These are phyloP conservation scores for Metarhizium robertsii DNA, from an alignment of 2,329 filamentous ascomycete genomes.

Conservation along the genomic window DNA sequence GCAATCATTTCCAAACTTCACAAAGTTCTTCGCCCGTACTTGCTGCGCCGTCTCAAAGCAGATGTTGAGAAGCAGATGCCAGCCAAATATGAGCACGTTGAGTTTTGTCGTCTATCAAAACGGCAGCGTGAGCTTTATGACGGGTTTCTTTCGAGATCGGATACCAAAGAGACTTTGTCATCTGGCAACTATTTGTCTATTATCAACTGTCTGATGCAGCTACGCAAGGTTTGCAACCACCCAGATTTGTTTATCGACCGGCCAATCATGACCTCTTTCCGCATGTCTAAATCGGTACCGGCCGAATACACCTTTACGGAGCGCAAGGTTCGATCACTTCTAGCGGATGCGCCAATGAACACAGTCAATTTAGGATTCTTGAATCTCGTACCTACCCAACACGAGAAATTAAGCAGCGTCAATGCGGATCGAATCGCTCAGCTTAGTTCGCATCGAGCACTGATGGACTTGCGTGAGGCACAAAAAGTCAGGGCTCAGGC, in stretches of 20 bases:
- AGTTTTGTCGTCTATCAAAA: conserved; percentile 91
- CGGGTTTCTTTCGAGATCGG: conserved; percentile 83
- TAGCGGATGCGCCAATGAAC: conserved; percentile 52
- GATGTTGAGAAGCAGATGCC: conserved; percentile 99
- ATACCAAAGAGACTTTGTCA: conserved; percentile 79
- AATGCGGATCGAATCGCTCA: conserved; percentile 48
- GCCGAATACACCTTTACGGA: conserved; percentile 68
- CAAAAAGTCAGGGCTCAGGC: conserved; percentile 55
- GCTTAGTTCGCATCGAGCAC: conserved; percentile 58
- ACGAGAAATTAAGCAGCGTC: conserved; percentile 54
- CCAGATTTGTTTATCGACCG: conserved; percentile 94
- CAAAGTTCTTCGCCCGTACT: conserved; percentile 84
- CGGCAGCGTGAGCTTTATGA: conserved; percentile 93
- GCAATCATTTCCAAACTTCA: conserved; percentile 90
- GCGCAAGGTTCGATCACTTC: conserved; percentile 54
- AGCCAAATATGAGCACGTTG: conserved; percentile 92
- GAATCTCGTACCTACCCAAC: conserved; percentile 64
- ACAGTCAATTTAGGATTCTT: conserved; percentile 66
- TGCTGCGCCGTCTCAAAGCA: conserved; percentile 82
- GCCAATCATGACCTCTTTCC: conserved; percentile 93
- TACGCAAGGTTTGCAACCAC: conserved; percentile 97
- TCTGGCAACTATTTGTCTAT: conserved; percentile 96
- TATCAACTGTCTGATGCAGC: conserved; percentile 96
- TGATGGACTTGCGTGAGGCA: conserved; percentile 62
- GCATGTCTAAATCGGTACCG: conserved; percentile 71